A percentile compares a stretch with the other conserved stretches of the same genome.
These are phyloP conservation scores for Penicillium rolfsii DNA, from an alignment of 2,329 filamentous ascomycete genomes.

Conservation along the genomic window DNA sequence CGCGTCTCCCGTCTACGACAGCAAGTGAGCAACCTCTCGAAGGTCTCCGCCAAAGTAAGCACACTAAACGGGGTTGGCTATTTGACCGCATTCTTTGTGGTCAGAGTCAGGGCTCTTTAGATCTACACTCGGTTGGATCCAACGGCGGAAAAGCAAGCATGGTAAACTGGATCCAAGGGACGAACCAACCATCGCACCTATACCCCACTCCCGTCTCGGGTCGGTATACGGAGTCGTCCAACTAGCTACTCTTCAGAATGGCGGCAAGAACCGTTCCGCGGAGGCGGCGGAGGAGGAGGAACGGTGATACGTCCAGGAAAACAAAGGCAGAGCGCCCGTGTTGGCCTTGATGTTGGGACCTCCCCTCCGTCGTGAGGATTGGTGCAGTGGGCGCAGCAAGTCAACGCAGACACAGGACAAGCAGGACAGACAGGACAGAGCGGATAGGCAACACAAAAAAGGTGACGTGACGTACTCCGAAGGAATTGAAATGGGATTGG, in stretches of 20 bases:
- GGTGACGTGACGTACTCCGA: neutral
- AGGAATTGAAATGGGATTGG: neutral
- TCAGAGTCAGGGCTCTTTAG: neutral
- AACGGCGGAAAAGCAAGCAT: conserved; percentile 8
- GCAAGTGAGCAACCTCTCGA: neutral
- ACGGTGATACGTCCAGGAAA: conserved; percentile 28
- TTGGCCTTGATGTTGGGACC: conserved; percentile 1
- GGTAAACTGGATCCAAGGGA: neutral
- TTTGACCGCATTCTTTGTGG: conserved; percentile 6
- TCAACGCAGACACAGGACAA: conserved; percentile 1
- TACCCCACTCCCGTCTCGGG: neutral
- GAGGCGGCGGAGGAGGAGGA: conserved; percentile 25
- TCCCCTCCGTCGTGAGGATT: neutral
- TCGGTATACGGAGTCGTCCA: neutral
- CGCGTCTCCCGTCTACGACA: neutral
- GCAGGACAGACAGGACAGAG: neutral
- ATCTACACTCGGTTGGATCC: conserved; percentile 14
- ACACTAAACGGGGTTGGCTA: conserved; percentile 1
- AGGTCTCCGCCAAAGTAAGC: neutral
- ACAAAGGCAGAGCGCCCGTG: conserved; percentile 6
- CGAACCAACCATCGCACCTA: neutral
- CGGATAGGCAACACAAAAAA: neutral
- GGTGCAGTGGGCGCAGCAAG: conserved; percentile 1
- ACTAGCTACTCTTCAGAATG: neutral
- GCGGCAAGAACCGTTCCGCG: conserved; percentile 16